Base-by-base conservation (phyloP, 2,329 filamentous ascomycete species). In the Fusarium nurragi region DNA sequence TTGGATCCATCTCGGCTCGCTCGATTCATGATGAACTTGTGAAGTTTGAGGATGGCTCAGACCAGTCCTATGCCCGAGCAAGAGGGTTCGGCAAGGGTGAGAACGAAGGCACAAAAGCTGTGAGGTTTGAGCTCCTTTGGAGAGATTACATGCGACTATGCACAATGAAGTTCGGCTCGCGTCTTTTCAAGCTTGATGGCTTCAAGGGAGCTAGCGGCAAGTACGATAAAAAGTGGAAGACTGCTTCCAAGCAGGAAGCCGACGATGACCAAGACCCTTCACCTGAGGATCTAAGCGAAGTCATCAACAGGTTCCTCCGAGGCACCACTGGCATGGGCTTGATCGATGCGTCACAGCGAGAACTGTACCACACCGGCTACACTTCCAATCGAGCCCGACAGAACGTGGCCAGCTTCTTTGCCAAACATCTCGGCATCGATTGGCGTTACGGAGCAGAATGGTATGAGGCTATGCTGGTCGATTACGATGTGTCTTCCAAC, bases 371-470 rank as follows among this genome's bases (percentile, higher is more conserved):
- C 38, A 94, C 91, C 0, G 92, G 91, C 0, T 94, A 93, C 74
- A 93, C 91, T 0, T 90, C 88, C 2, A 93, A 93, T 71, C 84
- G 91, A 14, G 88, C 90, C 0, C 81, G 91, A 4, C 90, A 94
- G 74, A 93, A 94, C 52, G 89, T 92, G 1, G 91, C 90, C 0
- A 89, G 83, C 16, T 94, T 92, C 73, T 78, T 94, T 2, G 77
- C 90, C 0, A 92, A 92, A 66, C 90, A 92, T 60, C 79, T 94
- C 4, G 83, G 83, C 2, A 87, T 94, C 21, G 91, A 94, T 75
- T 95, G 92, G 92, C 85, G 90, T 0, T 83, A 91, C 14, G 92
- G 91, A 0, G 92, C 91, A 0, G 91, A 94, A 73, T 94, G 90
- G 90, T 94, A 94, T 71, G 91, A 94, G 73, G 86, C 84, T 72